Evolutionary conservation across 164 flowering plant genomes (phyloP).

Genomic region (Tetrastigma voinierianum): DNA sequence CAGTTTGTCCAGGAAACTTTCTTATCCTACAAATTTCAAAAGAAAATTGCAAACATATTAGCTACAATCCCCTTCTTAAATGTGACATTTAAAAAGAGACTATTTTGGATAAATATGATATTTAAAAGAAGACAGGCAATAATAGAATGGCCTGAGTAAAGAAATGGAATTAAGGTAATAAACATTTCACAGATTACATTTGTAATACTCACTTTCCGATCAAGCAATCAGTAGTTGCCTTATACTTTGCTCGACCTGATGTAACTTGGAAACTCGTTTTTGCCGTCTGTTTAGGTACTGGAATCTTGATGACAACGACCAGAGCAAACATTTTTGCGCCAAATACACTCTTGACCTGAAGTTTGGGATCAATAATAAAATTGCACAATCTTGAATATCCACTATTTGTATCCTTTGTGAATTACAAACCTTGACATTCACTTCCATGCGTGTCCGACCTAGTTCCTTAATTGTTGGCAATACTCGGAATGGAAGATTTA

Average conservation of each 20-base stretch:
- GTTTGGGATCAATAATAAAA: conserved; percentile 10
- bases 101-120: background rate
- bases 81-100: too few species aligned
- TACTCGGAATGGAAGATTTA: conserved; percentile 97
- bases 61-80: too few species aligned
- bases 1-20: conserved; percentile 99
- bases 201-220: conserved; percentile 92
- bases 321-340: conserved; percentile 99
- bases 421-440: conserved; percentile 90
- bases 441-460: conserved; percentile 98
- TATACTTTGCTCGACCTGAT: conserved; percentile 93
- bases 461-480: conserved; percentile 96
- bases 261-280: conserved; percentile 98
- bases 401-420: background rate
- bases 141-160: background rate
- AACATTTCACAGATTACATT: too few species aligned
- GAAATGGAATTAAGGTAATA: background rate
- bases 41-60: background rate
- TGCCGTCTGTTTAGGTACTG: conserved; percentile 99
- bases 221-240: conserved; percentile 90
- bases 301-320: conserved; percentile 96
- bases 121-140: background rate
- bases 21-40: conserved; percentile 61
- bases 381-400: background rate
- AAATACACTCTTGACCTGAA: conserved; percentile 97